Evolutionary conservation across 176 grass and related monocot species (phyloP), one percentile per base, ranked within the genome.

Genomic region (Metroxylon sagu): DNA sequence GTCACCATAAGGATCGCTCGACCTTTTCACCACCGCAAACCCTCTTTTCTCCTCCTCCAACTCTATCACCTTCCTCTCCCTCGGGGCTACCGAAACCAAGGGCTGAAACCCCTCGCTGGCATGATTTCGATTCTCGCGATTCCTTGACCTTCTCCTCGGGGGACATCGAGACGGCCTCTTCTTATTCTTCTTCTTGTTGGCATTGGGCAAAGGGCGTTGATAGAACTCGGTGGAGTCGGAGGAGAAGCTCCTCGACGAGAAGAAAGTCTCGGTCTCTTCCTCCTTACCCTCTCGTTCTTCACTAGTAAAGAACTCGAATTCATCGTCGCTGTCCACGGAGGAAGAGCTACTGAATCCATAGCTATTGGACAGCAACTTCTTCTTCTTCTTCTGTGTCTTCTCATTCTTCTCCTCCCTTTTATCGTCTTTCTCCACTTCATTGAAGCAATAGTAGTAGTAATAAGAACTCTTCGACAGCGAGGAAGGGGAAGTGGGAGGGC

Each of bases 151-250:
- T 57, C 39, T 57, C 68, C 65, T 62, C 27, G 21, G 70, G 0
- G 25, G 29, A 58, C 29, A 14, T 12, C 35, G 35, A 43, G 35
- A 17, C 14, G 68, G 26, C 16, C 53, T 17, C 6, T 48, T 65
- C 35, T 50, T 60, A 2, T 50, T 60, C 6, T 60, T 83, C 6
- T 64, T 81, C 23, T 83, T 85, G 61, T 71, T 83, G 23, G 29
- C 15, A 14, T 21, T 56, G 31, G 52, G 21, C 21, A 23, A 0
- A 23, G 21, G 54, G 17, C 56, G 57, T 31, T 53, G 59, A 79
- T 98, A 98, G 81, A 98, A 98, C 73, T 92, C 93, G 19, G 93
- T 92, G 52, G 93, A 98, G 77, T 98, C 93, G 59, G 93, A 98
- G 50, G 93, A 97, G 81, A 97, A 85, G 76, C 93, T 98, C 43